phyloP scores from a whole-genome alignment of 2,329 filamentous ascomycete species.

The Hypoxylon sp. region DNA sequence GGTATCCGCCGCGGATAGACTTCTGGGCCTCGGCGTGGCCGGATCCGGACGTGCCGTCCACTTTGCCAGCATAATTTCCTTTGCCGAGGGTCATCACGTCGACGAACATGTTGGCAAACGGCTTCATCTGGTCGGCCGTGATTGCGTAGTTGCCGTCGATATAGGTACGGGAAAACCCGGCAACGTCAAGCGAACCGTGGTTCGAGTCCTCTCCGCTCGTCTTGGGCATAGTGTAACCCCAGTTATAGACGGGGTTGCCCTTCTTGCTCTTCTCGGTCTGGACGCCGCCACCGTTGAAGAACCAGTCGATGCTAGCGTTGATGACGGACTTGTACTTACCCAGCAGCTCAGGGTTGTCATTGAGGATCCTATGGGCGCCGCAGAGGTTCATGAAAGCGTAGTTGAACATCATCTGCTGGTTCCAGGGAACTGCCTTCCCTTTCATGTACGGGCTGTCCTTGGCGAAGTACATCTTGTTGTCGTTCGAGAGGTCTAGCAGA shows the following conservation, averaged over 20 bases:
- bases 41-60: slow-evolving; percentile 9
- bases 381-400: slow-evolving; percentile 34
- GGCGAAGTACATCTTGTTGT: slow-evolving; percentile 35
- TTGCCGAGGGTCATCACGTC: slow-evolving; percentile 35
- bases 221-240: slow-evolving; percentile 28
- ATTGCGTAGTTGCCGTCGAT: slow-evolving; percentile 27
- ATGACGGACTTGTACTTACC: slow-evolving; percentile 24
- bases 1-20: slow-evolving; percentile 24
- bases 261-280: slow-evolving; percentile 22
- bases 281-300: slow-evolving; percentile 29
- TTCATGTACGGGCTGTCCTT: slow-evolving; percentile 33
- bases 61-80: slow-evolving; percentile 21
- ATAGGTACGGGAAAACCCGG: slow-evolving; percentile 30
- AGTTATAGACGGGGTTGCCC: slow-evolving; percentile 30
- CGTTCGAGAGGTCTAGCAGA: slow-evolving; percentile 24
- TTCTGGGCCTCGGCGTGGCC: slow-evolving; percentile 19
- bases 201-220: slow-evolving; percentile 32
- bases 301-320: slow-evolving; percentile 27
- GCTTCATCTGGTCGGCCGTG: slow-evolving; percentile 30
- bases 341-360: slow-evolving; percentile 22
- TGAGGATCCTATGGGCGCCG: slow-evolving; percentile 28
- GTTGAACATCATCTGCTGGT: slow-evolving; percentile 39
- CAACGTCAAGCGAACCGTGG: slow-evolving; percentile 32
- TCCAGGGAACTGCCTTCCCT: slow-evolving; percentile 33
- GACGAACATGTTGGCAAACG: slow-evolving; percentile 34